phyloP scores from a whole-genome alignment of 495 filamentous ascomycete genomes.

The Baudoinia panamericana region DNA sequence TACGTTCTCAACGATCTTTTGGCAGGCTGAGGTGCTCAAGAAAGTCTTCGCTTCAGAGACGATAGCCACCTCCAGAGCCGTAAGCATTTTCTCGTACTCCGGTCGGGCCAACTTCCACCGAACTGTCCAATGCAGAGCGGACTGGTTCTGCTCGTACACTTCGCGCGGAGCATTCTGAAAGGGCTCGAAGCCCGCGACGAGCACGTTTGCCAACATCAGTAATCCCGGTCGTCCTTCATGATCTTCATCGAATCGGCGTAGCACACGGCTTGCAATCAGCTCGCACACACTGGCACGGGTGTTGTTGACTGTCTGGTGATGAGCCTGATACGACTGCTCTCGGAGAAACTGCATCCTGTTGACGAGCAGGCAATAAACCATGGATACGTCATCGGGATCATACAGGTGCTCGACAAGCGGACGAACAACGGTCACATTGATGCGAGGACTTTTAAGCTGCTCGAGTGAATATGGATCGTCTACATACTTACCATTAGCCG shows the following conservation, averaged over 20 bases:
- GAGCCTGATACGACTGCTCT: slow-evolving; percentile 51
- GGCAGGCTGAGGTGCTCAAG: slow-evolving; percentile 52
- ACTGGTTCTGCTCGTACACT: slow-evolving; percentile 37
- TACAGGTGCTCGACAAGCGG: slow-evolving; percentile 59
- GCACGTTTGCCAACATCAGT: slow-evolving; percentile 53
- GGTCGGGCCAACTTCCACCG: slow-evolving; percentile 28
- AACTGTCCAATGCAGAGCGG: slow-evolving; percentile 34
- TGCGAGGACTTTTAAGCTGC: slow-evolving; percentile 52
- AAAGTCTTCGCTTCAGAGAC: slow-evolving; percentile 55
- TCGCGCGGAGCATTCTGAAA: slow-evolving; percentile 53
- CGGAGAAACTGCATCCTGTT: slow-evolving; percentile 55
- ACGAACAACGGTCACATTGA: slow-evolving; percentile 56
- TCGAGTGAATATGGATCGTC: slow-evolving; percentile 55
- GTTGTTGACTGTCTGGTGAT: slow-evolving; percentile 55
- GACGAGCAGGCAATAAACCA: slow-evolving; percentile 58
- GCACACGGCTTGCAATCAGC: slow-evolving; percentile 49
- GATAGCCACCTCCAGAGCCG: slow-evolving; percentile 58
- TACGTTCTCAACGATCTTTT: slow-evolving; percentile 57
- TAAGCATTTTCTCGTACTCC: slow-evolving; percentile 46
- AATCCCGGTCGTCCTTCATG: slow-evolving; percentile 47
- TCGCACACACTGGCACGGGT: slow-evolving; percentile 57
- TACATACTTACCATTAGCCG: slow-evolving; percentile 8
- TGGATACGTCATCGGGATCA: slow-evolving; percentile 52
- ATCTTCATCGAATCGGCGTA: slow-evolving; percentile 56
- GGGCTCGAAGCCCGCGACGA: slow-evolving; percentile 59